Percentiles rank a stretch among this genome's conserved stretches.
Evolutionary conservation across 257 asterid species (phyloP).

Genomic region (Linaria vulgaris): DNA sequence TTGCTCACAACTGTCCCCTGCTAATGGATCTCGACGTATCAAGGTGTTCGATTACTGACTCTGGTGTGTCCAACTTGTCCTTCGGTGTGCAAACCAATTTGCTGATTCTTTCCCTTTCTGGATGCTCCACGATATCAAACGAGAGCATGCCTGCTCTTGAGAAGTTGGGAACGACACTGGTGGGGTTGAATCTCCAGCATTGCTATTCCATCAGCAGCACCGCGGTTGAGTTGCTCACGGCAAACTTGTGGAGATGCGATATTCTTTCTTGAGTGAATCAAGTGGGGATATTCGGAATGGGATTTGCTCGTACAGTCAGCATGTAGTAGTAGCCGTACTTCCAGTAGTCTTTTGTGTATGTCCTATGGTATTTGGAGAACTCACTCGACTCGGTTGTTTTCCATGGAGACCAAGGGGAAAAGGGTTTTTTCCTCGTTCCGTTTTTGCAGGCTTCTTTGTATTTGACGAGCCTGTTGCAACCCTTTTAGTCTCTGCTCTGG

Average conservation of each 20-base stretch:
- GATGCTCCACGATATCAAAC: slow-evolving; percentile 69
- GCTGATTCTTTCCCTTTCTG: slow-evolving; percentile 73
- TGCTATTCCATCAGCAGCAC: slow-evolving; percentile 65
- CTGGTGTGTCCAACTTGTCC: slow-evolving; percentile 64
- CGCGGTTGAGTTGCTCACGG: slow-evolving; percentile 55
- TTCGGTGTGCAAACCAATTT: slow-evolving; percentile 53
- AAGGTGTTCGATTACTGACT: slow-evolving; percentile 63
- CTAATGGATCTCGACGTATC: slow-evolving; percentile 82
- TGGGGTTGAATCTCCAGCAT: slow-evolving; percentile 72
- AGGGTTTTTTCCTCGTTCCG: slow-evolving; percentile 26
- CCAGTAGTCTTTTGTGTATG: slow-evolving; percentile 18
- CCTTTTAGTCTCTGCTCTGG: slow-evolving; percentile 29
- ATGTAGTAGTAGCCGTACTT: neutral
- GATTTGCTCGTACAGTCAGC: neutral
- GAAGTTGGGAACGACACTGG: slow-evolving; percentile 53
- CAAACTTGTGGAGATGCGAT: slow-evolving; percentile 80
- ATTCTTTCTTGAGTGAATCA: slow-evolving; percentile 52
- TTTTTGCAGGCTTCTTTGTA: slow-evolving; percentile 58
- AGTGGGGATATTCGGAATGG: neutral
- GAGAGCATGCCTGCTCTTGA: slow-evolving; percentile 60
- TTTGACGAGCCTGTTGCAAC: slow-evolving; percentile 48
- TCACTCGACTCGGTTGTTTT: slow-evolving; percentile 52
- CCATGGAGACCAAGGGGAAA: slow-evolving; percentile 41
- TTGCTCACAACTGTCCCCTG: slow-evolving; percentile 55
- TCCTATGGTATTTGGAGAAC: slow-evolving; percentile 18